A percentile compares a stretch with the other conserved stretches of the same genome.
Evolutionary conservation across 106 monocot genomes (phyloP).

Genomic region (Ottelia alismoides): DNA sequence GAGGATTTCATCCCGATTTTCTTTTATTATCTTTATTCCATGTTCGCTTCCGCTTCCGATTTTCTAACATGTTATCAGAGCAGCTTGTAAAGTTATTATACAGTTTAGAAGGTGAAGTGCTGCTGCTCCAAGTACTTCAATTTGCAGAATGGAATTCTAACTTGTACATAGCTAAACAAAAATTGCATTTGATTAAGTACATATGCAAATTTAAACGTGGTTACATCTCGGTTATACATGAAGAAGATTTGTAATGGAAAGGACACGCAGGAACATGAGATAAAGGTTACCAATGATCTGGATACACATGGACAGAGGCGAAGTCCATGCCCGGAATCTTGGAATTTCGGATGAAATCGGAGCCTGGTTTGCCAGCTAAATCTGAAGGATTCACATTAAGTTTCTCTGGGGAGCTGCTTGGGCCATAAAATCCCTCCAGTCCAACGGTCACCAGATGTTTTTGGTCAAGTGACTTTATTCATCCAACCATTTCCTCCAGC

Average conservation of each 20-base stretch:
- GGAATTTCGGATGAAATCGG: constrained; percentile 86
- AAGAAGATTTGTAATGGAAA: neutral
- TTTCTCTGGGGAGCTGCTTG: constrained; percentile 43
- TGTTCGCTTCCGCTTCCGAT: no score
- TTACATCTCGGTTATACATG: neutral
- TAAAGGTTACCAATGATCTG: constrained; percentile 70
- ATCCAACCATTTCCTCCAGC: constrained; percentile 83
- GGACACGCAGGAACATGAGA: neutral
- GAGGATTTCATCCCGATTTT: no score
- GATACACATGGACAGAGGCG: constrained; percentile 64
- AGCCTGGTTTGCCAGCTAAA: constrained; percentile 35
- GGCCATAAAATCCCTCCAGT: constrained; percentile 84
- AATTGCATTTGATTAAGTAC: no score
- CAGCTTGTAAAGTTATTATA: no score
- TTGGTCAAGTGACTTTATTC: constrained; percentile 59
- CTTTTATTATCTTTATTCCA: no score
- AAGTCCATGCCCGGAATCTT: constrained; percentile 56
- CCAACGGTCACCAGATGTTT: constrained; percentile 90
- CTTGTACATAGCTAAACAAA: no score
- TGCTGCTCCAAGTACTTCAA: no score
- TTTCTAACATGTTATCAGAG: no score
- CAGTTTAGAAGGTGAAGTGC: no score
- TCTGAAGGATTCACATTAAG: constrained; percentile 46
- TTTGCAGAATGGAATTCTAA: no score
- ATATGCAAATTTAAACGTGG: no score